phyloP scores from a whole-genome alignment of 1,284 basidiomycete genomes.

The Fomes fomentarius region DNA sequence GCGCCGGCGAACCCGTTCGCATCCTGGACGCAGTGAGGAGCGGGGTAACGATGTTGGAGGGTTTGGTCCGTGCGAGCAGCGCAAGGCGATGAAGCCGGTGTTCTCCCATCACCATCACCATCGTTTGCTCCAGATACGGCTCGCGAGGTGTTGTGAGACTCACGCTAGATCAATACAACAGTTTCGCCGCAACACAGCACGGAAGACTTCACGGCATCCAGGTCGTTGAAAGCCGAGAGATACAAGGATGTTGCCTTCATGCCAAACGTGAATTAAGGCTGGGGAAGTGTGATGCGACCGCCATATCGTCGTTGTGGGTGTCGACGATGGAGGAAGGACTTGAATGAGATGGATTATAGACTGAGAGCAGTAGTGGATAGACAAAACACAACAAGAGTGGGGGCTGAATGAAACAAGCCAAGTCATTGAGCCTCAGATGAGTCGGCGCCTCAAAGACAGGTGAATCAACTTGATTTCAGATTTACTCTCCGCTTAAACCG shows the following conservation, averaged over 20 bases:
- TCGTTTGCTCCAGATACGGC: too few species aligned
- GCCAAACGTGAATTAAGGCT: too few species aligned
- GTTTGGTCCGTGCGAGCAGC: slow-evolving; percentile 21
- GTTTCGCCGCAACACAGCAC: neutral
- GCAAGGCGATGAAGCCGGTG: neutral
- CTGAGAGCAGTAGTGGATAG: too few species aligned
- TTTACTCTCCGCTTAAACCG: neutral
- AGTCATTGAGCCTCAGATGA: neutral
- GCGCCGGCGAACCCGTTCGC: slow-evolving; percentile 32
- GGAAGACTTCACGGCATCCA: neutral
- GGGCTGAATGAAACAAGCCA: too few species aligned
- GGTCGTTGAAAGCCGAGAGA: neutral
- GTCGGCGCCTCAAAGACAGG: too few species aligned
- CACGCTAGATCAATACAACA: neutral
- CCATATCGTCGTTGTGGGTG: neutral
- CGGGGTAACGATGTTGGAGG: slow-evolving; percentile 29
- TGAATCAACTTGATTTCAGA: neutral
- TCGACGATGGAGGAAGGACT: neutral
- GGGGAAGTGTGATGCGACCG: too few species aligned
- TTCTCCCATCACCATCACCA: neutral
- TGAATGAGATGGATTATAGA: neutral
- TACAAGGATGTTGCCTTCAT: neutral
- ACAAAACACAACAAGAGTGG: too few species aligned
- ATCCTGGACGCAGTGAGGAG: slow-evolving; percentile 46
- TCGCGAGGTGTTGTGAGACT: neutral